Conservation (phyloP, 176 grass and related monocot genomes). For the Rhynchospora pubera region DNA sequence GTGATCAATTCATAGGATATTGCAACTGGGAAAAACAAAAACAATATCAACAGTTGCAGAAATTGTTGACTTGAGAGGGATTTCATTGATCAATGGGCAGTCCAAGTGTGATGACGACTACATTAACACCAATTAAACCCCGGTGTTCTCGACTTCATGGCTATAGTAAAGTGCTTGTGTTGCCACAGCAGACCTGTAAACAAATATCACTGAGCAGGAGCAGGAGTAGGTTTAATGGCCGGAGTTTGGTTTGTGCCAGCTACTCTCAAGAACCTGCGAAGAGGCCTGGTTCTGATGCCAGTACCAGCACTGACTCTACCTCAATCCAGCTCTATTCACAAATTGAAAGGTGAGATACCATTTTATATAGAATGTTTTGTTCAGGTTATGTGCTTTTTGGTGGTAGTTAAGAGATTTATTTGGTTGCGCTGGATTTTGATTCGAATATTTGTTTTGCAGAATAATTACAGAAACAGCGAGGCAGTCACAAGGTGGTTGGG, state of each 20-base stretch:
- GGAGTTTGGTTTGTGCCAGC: slow-evolving; percentile 17
- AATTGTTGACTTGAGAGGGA: neutral
- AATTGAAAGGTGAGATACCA: slow-evolving; percentile 87
- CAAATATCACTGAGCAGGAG: neutral
- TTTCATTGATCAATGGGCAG: slow-evolving; percentile 1
- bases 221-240: neutral
- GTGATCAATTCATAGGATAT: neutral
- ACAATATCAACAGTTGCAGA: neutral
- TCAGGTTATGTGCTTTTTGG: neutral
- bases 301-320: slow-evolving; percentile 30
- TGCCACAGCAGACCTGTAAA: slow-evolving; percentile 7
- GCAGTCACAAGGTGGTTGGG: slow-evolving; percentile 57
- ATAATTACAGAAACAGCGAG: slow-evolving; percentile 89
- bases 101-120: slow-evolving; percentile 2
- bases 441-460: slow-evolving; percentile 28
- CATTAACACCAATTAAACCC: neutral
- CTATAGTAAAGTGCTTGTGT: neutral
- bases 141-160: neutral
- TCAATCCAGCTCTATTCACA: slow-evolving; percentile 85
- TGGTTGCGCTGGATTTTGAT: neutral
- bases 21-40: neutral
- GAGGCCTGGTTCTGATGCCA: slow-evolving; percentile 1
- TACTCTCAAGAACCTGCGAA: slow-evolving; percentile 22
- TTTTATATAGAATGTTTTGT: neutral
- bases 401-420: neutral